Evolutionary conservation across 2,329 filamentous ascomycete species (phyloP).

Genomic region (Botrytis tulipae): DNA sequence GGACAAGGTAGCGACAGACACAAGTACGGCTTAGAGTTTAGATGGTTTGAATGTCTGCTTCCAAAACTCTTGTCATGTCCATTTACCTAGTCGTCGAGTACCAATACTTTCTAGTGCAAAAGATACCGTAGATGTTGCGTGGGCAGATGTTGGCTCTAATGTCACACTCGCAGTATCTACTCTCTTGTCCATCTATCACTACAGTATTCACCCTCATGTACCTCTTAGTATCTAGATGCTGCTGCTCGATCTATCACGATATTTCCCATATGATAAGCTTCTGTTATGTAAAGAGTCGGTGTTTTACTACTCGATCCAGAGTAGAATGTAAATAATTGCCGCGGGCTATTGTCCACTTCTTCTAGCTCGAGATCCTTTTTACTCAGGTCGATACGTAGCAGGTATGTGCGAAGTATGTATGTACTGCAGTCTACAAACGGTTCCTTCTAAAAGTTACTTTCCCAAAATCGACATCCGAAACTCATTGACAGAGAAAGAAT

Average conservation of each 20-base stretch:
- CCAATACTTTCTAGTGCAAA: neutral
- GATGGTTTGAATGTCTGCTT: neutral
- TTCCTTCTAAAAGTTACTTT: neutral
- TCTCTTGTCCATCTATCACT: neutral
- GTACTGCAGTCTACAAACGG: neutral
- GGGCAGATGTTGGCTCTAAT: neutral
- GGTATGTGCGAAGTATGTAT: neutral
- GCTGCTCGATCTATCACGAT: neutral
- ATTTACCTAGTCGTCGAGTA: neutral
- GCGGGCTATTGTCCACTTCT: neutral
- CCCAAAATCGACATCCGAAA: neutral
- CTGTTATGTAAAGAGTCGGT: neutral
- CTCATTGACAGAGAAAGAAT: neutral
- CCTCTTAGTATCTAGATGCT: neutral
- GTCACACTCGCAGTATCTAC: neutral
- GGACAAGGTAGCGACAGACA: neutral
- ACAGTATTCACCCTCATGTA: neutral
- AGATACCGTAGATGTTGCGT: neutral
- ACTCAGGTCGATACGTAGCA: neutral
- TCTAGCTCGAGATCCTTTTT: neutral
- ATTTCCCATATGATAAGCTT: neutral
- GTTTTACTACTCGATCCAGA: neutral
- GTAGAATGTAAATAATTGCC: neutral
- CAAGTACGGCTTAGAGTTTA: neutral
- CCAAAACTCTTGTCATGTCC: neutral